phyloP scores from a whole-genome alignment of 139 green algal genomes.

The Trebouxia sp. region DNA sequence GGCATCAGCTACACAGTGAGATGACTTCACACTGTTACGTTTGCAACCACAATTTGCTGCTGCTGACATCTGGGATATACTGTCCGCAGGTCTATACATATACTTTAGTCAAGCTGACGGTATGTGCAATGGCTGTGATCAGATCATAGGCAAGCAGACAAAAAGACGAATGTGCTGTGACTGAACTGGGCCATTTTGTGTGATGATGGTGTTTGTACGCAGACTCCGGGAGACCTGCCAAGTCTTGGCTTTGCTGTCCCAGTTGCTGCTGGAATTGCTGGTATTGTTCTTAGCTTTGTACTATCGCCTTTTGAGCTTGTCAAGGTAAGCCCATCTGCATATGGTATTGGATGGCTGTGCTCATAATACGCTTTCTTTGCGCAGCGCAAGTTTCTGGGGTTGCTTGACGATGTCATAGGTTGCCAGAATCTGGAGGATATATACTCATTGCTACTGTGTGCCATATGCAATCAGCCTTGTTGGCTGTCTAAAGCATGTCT shows the following conservation, averaged over 20 bases:
- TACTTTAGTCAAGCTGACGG: slow-evolving; percentile 3
- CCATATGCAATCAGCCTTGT: too few species aligned
- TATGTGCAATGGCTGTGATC: not conserved
- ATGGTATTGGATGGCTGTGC: too few species aligned
- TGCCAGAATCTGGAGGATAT: too few species aligned
- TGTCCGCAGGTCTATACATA: not conserved
- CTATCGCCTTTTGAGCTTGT: slow-evolving; percentile 77
- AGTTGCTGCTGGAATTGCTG: slow-evolving; percentile 59
- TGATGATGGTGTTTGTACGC: not conserved
- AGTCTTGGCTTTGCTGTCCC: slow-evolving; percentile 37
- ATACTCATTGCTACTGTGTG: too few species aligned
- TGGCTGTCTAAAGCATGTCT: too few species aligned
- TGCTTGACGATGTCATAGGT: too few species aligned
- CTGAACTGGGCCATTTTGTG: too few species aligned
- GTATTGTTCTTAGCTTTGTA: slow-evolving; percentile 63
- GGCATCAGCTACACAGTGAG: slow-evolving; percentile 72
- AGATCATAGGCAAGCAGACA: not conserved
- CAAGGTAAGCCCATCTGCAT: slow-evolving; percentile 50
- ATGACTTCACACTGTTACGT: slow-evolving; percentile 21
- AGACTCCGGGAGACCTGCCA: not conserved
- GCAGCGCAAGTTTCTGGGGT: too few species aligned
- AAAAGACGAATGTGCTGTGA: too few species aligned
- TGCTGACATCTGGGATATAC: not conserved
- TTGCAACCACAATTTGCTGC: too few species aligned
- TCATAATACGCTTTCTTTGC: too few species aligned